phyloP scores from a whole-genome alignment of 495 filamentous ascomycete genomes.

The Tuber magnatum region DNA sequence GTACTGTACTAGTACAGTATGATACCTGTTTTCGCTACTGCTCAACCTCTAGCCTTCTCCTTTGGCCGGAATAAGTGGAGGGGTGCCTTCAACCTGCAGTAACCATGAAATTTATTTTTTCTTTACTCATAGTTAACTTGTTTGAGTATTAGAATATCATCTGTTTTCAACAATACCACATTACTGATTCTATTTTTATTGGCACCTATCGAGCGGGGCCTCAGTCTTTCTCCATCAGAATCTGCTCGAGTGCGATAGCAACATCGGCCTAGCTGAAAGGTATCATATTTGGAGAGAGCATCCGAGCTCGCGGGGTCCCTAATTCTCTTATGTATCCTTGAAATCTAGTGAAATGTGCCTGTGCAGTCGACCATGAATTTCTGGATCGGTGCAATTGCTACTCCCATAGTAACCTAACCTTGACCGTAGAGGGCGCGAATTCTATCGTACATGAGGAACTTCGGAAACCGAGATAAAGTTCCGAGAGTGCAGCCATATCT shows the following conservation, averaged over 20 bases:
- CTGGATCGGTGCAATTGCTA: not conserved
- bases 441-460: not conserved
- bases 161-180: too few relatives aligned
- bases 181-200: too few relatives aligned
- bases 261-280: not conserved
- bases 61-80: too few relatives aligned
- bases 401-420: not conserved
- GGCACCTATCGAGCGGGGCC: too few relatives aligned
- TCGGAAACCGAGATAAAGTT: not conserved
- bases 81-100: too few relatives aligned
- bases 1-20: too few relatives aligned
- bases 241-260: not conserved
- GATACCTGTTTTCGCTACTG: too few relatives aligned
- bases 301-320: not conserved
- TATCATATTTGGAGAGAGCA: not conserved
- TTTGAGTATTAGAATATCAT: too few relatives aligned
- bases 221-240: not conserved
- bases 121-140: too few relatives aligned
- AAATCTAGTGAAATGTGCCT: not conserved
- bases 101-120: too few relatives aligned
- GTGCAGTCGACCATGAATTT: not conserved
- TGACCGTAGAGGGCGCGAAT: not conserved
- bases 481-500: not conserved
- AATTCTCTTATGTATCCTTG: not conserved
- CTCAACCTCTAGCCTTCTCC: too few relatives aligned